Base-by-base conservation (phyloP, 805 yeast species). In the Blastobotrys chiropterorum region DNA sequence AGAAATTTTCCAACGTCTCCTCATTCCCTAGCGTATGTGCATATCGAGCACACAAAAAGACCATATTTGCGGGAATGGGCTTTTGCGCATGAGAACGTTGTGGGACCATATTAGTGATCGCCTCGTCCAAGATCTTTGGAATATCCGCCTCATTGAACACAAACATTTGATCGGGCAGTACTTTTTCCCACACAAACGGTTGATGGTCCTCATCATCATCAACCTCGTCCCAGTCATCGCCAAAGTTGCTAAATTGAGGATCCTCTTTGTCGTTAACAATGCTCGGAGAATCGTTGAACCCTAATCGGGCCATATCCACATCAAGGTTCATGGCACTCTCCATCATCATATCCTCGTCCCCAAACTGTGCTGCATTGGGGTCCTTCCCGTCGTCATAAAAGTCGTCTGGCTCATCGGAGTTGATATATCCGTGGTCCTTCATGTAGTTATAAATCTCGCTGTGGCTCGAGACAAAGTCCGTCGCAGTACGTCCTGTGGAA, bases 361-460 rank as follows among this genome's bases (percentile, higher is more conserved):
- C 38, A 16, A 26, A 11, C 61, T n/a, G 50, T 14, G 19, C 48
- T 53, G 13, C 31, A 21, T 41, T 40, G 6, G 58, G 52, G 38
- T 54, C 57, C 34, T 46, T 31, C 1, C 57, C 60, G 38, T 58
- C 57, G 30, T 55, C 48, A 47, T 66, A 65, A 48, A 60, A 63
- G 46, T 64, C 67, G 38, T 53, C 60, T 3, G 40, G 26, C 30
- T 41, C 48, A 20, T 47, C 50, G 1, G 48, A 50, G 14, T 48
- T 49, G 19, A 63, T 57, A 30, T 56, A 53, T 13, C 68, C 70
- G 1, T 53, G 52, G 14, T 53, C 69, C 57, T 76, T 75, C 65
- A 82, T 78, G 64, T 76, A 85, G 38, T 77, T 81, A 55, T 78
- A 73, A 57, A 85, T 71, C n/a, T 74, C 76, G 2, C 82, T 69